These are phyloP conservation scores for Yamadazyma diospyri DNA, from an alignment of 1,139 yeast genomes.

Conservation along the genomic window DNA sequence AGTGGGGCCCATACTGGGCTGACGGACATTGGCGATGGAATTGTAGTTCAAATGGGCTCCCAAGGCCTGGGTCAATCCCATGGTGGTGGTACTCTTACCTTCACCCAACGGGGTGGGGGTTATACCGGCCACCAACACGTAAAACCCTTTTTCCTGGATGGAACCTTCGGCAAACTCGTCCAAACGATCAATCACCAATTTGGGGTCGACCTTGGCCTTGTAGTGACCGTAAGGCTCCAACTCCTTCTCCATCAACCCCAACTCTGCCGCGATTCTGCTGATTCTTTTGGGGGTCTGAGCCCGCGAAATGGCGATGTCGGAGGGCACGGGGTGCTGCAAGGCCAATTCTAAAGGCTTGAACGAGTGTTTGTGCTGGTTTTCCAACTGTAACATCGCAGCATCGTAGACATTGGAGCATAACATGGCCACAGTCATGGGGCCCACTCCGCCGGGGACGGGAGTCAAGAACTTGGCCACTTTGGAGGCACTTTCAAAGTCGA, in stretches of 20 bases:
- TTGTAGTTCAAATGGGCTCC: slow-evolving; percentile 71
- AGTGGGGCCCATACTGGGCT: slow-evolving; percentile 87
- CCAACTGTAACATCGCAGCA: slow-evolving; percentile 58
- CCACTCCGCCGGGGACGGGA: slow-evolving; percentile 89
- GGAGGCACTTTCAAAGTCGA: slow-evolving; percentile 57
- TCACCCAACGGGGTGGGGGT: slow-evolving; percentile 84
- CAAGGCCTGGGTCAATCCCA: slow-evolving; percentile 76
- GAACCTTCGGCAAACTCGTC: slow-evolving; percentile 52
- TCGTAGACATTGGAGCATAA: slow-evolving; percentile 63
- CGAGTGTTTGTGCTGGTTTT: slow-evolving; percentile 42
- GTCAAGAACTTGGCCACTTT: slow-evolving; percentile 61
- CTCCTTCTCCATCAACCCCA: slow-evolving; percentile 60
- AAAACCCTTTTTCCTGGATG: slow-evolving; percentile 48
- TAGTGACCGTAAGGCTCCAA: slow-evolving; percentile 70
- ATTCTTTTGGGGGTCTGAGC: slow-evolving; percentile 69
- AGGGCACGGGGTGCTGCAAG: slow-evolving; percentile 60
- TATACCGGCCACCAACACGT: slow-evolving; percentile 73
- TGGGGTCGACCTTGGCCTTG: slow-evolving; percentile 70
- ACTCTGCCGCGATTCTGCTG: slow-evolving; percentile 58
- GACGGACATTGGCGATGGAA: slow-evolving; percentile 77
- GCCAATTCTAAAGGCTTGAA: slow-evolving; percentile 50
- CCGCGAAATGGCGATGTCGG: slow-evolving; percentile 73
- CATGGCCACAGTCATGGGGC: slow-evolving; percentile 89
- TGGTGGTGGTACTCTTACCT: slow-evolving; percentile 78
- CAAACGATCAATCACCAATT: slow-evolving; percentile 52